These are phyloP conservation scores for Parastagonospora nodorum DNA, from an alignment of 2,329 filamentous ascomycete genomes.

Conservation along the genomic window DNA sequence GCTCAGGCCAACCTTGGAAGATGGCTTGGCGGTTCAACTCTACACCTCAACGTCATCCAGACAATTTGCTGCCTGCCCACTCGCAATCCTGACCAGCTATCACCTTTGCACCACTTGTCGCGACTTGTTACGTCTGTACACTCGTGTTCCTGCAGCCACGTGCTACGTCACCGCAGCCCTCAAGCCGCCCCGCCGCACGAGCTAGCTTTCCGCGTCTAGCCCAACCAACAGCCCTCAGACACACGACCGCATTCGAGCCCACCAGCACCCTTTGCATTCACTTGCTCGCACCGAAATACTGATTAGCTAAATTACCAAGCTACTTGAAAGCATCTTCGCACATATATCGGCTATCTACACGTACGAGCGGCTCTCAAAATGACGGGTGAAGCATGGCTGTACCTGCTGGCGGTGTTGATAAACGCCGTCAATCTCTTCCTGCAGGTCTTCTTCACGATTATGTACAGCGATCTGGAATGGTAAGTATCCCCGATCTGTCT, in stretches of 20 bases:
- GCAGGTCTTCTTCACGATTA: slow-evolving; percentile 99
- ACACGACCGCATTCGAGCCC: slow-evolving; percentile 37
- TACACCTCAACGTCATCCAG: slow-evolving; percentile 42
- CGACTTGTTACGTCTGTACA: slow-evolving; percentile 6
- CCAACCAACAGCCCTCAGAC: slow-evolving; percentile 38
- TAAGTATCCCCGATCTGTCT: slow-evolving; percentile 57
- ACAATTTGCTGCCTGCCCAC: slow-evolving; percentile 32
- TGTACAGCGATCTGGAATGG: slow-evolving; percentile 99
- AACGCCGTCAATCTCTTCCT: slow-evolving; percentile 99
- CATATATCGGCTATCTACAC: slow-evolving; percentile 22
- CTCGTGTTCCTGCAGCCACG: slow-evolving; percentile 1
- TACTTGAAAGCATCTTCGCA: slow-evolving; percentile 9
- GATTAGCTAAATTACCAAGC: slow-evolving; percentile 15
- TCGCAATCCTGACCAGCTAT: slow-evolving; percentile 15
- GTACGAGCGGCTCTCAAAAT: slow-evolving; percentile 60
- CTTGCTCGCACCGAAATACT: slow-evolving; percentile 17
- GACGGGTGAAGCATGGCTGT: slow-evolving; percentile 98
- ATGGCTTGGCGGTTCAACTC: slow-evolving; percentile 18
- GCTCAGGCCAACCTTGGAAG: slow-evolving; percentile 26
- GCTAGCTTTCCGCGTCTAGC: slow-evolving; percentile 43
- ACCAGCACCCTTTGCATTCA: slow-evolving; percentile 17
- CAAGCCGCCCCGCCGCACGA: slow-evolving; percentile 35
- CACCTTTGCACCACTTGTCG: slow-evolving; percentile 7
- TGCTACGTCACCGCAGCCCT: slow-evolving; percentile 28
- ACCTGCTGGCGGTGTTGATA: slow-evolving; percentile 95